Evolutionary conservation across 2,329 filamentous ascomycete genomes (phyloP).

Genomic region (Pseudogymnoascus verrucosus): DNA sequence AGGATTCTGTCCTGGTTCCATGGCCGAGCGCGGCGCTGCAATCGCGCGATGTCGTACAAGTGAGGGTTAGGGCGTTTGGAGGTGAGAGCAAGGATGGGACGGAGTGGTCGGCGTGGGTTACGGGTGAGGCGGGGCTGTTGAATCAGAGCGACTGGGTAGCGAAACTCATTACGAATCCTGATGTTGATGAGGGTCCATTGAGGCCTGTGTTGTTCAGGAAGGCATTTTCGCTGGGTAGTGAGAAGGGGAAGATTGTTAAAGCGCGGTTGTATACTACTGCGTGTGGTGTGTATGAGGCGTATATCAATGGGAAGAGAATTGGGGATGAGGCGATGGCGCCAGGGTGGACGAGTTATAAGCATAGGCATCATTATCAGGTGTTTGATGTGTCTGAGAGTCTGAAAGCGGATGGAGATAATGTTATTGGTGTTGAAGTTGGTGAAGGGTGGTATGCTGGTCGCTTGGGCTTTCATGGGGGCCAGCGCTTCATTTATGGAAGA

Average conservation of each 20-base stretch:
- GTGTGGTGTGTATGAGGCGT: conserved; percentile 27
- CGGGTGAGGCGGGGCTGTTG: neutral
- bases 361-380: conserved; percentile 13
- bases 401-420: conserved; percentile 28
- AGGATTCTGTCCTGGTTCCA: conserved; percentile 31
- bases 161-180: conserved; percentile 10
- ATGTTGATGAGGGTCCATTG: conserved; percentile 17
- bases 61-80: neutral
- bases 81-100: neutral
- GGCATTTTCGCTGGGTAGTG: conserved; percentile 15
- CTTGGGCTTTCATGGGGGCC: conserved; percentile 26
- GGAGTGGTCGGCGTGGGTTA: conserved; percentile 4
- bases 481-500: conserved; percentile 33
- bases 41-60: conserved; percentile 16
- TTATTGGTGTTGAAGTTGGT: conserved; percentile 35
- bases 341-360: conserved; percentile 29
- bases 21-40: conserved; percentile 32
- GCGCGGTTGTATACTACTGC: conserved; percentile 29
- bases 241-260: neutral
- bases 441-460: conserved; percentile 43
- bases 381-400: conserved; percentile 12
- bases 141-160: conserved; percentile 6
- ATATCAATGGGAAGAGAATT: conserved; percentile 28
- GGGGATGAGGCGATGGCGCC: conserved; percentile 28
- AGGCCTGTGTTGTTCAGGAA: conserved; percentile 29